phyloP scores from a whole-genome alignment of 1,284 basidiomycete species.

The Cutaneotrichosporon spelunceum region DNA sequence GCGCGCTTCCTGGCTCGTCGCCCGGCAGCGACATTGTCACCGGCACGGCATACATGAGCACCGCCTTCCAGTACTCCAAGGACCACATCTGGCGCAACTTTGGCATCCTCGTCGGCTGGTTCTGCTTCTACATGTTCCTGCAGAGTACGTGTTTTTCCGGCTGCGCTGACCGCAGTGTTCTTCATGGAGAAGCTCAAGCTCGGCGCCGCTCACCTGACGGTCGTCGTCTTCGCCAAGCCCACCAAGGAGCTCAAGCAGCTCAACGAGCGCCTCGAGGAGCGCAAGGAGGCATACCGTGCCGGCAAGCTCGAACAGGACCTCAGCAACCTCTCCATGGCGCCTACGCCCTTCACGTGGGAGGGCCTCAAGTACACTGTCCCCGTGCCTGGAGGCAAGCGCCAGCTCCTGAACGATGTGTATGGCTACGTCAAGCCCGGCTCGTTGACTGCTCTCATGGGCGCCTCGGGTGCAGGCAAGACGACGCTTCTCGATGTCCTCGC shows the following conservation, averaged over 20 bases:
- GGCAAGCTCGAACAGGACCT: constrained; percentile 51
- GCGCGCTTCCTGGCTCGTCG: constrained; percentile 43
- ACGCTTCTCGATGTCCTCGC: constrained; percentile 58
- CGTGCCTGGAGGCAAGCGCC: constrained; percentile 55
- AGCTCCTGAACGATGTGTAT: constrained; percentile 56
- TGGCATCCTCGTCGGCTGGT: constrained; percentile 57
- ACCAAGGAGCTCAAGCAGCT: constrained; percentile 63
- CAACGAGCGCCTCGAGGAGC: constrained; percentile 62
- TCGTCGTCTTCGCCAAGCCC: constrained; percentile 70
- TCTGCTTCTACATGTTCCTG: constrained; percentile 61
- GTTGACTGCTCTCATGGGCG: constrained; percentile 62
- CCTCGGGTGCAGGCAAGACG: constrained; percentile 59
- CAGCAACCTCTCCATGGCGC: constrained; percentile 45
- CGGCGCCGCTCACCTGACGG: constrained; percentile 40
- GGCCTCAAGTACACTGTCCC: constrained; percentile 54
- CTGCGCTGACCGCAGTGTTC: constrained; percentile 21
- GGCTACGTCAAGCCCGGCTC: constrained; percentile 60
- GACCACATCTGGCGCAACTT: constrained; percentile 51
- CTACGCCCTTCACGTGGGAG: constrained; percentile 54
- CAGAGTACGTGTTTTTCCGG: constrained; percentile 26
- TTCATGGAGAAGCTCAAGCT: constrained; percentile 48
- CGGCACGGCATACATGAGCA: constrained; percentile 50
- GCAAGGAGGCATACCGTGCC: constrained; percentile 54
- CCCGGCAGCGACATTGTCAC: constrained; percentile 41
- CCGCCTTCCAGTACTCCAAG: constrained; percentile 44